Evolutionary conservation across 1,284 basidiomycete genomes (phyloP).

Genomic region (Heterobasidion irregulare): DNA sequence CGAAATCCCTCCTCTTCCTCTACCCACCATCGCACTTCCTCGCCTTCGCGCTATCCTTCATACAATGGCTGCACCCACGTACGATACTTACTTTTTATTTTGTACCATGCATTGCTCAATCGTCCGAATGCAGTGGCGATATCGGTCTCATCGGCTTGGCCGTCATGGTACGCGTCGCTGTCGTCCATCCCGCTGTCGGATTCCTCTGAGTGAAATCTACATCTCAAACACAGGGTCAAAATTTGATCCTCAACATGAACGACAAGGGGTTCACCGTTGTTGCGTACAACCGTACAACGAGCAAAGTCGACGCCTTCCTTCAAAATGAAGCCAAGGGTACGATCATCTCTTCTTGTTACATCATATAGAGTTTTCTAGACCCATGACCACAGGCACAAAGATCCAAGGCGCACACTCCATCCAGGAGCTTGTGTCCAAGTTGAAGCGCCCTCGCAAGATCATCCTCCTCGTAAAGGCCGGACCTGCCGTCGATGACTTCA

Average conservation of each 20-base stretch:
- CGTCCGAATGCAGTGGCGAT: slow-evolving; percentile 54
- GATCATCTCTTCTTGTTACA: slow-evolving; percentile 16
- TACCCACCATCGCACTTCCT: slow-evolving; percentile 17
- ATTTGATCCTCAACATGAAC: slow-evolving; percentile 96
- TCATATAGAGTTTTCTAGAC: slow-evolving; percentile 12
- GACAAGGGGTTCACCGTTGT: slow-evolving; percentile 98
- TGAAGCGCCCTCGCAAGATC: slow-evolving; percentile 85
- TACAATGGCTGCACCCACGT: slow-evolving; percentile 37
- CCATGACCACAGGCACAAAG: slow-evolving; percentile 69
- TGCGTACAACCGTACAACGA: slow-evolving; percentile 95
- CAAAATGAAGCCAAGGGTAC: slow-evolving; percentile 95
- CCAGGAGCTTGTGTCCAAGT: slow-evolving; percentile 79
- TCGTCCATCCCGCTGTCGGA: slow-evolving; percentile 2
- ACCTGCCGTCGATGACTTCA: slow-evolving; percentile 72
- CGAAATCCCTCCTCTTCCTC: slow-evolving; percentile 14
- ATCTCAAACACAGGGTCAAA: slow-evolving; percentile 71
- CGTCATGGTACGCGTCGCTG: slow-evolving; percentile 73
- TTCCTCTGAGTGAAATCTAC: slow-evolving; percentile 11
- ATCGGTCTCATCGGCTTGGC: slow-evolving; percentile 93
- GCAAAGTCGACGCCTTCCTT: slow-evolving; percentile 96
- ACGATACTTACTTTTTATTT: slow-evolving; percentile 13
- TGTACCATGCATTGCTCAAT: neutral
- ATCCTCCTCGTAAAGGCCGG: slow-evolving; percentile 94
- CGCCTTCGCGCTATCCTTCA: slow-evolving; percentile 17
- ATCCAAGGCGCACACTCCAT: slow-evolving; percentile 93